Conservation (phyloP, 2,329 filamentous ascomycete species). For the Penicillium sp. region DNA sequence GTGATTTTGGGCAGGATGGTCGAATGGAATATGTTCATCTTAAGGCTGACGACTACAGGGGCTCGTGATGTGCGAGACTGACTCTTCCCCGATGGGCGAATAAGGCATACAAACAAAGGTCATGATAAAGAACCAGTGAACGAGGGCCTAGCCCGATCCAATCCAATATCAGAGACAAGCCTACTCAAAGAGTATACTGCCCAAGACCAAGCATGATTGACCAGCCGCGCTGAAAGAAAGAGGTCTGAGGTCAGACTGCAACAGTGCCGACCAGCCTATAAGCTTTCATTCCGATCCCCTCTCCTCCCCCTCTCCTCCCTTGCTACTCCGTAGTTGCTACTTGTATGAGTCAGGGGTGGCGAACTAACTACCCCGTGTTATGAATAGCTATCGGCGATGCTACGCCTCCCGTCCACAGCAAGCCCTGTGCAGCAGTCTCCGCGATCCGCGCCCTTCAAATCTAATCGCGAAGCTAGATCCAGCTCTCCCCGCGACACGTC, state of each 20-base stretch:
- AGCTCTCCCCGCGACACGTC: conserved; percentile 5
- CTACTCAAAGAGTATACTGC: neutral
- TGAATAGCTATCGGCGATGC: neutral
- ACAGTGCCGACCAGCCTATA: neutral
- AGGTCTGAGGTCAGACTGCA: conserved; percentile 2
- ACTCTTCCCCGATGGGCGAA: neutral
- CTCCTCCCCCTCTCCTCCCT: neutral
- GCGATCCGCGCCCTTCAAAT: neutral
- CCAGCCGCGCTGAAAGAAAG: neutral
- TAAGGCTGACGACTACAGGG: neutral
- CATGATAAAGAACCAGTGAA: neutral
- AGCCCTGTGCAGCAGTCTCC: neutral
- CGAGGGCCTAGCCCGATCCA: neutral
- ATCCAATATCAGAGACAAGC: neutral
- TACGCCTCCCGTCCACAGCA: neutral
- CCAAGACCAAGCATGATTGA: neutral
- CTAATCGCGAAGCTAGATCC: neutral
- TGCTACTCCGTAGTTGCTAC: neutral
- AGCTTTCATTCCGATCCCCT: neutral
- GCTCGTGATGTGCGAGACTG: neutral
- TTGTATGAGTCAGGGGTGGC: conserved; percentile 2
- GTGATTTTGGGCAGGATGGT: neutral
- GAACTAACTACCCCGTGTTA: neutral
- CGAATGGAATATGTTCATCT: neutral
- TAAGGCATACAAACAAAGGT: neutral